These are phyloP conservation scores for Pulveroboletus sp. DNA, from an alignment of 768 basidiomycete genomes.

Conservation along the genomic window DNA sequence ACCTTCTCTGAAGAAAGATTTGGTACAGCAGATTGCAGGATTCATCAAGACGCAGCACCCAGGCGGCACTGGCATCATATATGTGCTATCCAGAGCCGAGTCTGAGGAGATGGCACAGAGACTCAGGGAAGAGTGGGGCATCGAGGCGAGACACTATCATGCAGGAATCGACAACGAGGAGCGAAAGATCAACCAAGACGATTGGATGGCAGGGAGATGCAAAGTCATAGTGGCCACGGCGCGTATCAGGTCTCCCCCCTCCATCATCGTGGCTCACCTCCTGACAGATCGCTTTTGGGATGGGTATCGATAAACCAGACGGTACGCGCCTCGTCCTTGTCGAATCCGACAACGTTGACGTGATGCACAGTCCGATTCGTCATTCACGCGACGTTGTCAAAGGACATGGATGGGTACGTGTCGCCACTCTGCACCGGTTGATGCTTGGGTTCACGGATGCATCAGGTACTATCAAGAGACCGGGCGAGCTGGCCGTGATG, in stretches of 20 bases:
- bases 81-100: conserved; percentile 63
- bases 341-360: not conserved
- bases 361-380: conserved; percentile 76
- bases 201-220: conserved; percentile 71
- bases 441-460: conserved; percentile 1
- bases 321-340: conserved; percentile 38
- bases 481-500: conserved; percentile 93
- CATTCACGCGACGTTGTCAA: conserved; percentile 81
- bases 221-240: conserved; percentile 93
- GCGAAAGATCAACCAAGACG: conserved; percentile 55
- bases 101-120: conserved; percentile 80
- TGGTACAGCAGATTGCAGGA: conserved; percentile 57
- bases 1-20: conserved; percentile 37
- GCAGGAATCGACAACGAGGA: conserved; percentile 67
- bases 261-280: conserved; percentile 1
- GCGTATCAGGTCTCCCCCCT: conserved; percentile 20
- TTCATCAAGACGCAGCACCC: conserved; percentile 62
- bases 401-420: conserved; percentile 75
- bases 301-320: conserved; percentile 90
- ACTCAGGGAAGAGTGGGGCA: conserved; percentile 51
- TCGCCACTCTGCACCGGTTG: not conserved
- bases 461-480: conserved; percentile 91
- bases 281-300: conserved; percentile 86
- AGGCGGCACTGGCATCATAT: conserved; percentile 76
- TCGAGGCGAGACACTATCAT: conserved; percentile 80